Percentiles rank a stretch among this genome's conserved stretches.
Conservation (phyloP, 208 protist species). For the Trypanosoma mega region DNA sequence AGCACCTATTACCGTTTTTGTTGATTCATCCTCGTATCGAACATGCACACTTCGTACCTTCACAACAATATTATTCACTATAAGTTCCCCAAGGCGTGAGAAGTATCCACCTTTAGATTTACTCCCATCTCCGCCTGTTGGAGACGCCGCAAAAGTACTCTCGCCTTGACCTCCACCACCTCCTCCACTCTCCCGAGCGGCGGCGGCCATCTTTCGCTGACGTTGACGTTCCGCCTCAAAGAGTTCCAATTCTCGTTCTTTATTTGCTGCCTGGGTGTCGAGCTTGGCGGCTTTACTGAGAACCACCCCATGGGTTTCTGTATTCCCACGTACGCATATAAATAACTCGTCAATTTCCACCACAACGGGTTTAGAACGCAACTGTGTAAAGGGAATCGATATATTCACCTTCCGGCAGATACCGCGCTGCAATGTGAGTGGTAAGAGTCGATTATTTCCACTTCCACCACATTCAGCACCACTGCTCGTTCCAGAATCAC, state of each 20-base stretch:
- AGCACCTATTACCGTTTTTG: conserved; percentile 62
- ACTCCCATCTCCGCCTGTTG: neutral
- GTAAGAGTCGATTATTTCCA: conserved; percentile 25
- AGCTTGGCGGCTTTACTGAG: conserved; percentile 54
- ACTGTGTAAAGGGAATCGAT: conserved; percentile 68
- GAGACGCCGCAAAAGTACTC: neutral
- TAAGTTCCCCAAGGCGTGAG: conserved; percentile 70
- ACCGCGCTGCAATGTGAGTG: conserved; percentile 55
- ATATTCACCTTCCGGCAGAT: conserved; percentile 81
- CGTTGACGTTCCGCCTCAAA: conserved; percentile 73
- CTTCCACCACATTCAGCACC: neutral
- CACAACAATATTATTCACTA: conserved; percentile 89
- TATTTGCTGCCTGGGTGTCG: conserved; percentile 40
- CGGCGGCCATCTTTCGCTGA: conserved; percentile 30
- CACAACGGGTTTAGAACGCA: conserved; percentile 81
- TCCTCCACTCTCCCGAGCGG: neutral
- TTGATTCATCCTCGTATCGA: conserved; percentile 75
- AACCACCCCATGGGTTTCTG: conserved; percentile 1
- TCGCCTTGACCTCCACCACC: neutral
- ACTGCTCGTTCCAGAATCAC: conserved; percentile 1
- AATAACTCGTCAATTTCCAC: conserved; percentile 78
- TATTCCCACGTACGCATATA: conserved; percentile 48
- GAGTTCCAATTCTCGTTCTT: conserved; percentile 56
- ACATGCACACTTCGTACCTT: conserved; percentile 80
- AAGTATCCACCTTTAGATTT: conserved; percentile 49